These are phyloP conservation scores for Cordyceps farinosa DNA, from an alignment of 2,329 filamentous ascomycete species.

Conservation along the genomic window DNA sequence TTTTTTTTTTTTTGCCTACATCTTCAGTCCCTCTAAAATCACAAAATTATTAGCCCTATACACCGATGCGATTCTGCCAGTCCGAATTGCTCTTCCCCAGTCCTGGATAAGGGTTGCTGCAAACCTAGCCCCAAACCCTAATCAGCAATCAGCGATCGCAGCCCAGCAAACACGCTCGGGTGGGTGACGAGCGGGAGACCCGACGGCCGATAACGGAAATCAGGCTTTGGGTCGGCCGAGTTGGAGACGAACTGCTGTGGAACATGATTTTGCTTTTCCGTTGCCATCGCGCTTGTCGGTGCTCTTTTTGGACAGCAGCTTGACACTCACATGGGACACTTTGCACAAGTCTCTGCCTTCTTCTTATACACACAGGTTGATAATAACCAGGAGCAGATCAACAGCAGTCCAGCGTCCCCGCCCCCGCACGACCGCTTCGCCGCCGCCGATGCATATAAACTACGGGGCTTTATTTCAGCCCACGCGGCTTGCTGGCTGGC, in stretches of 20 bases:
- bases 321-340: background rate
- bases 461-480: conserved; percentile 8
- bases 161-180: background rate
- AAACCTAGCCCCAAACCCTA: conserved; percentile 17
- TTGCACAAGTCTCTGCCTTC: background rate
- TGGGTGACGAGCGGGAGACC: background rate
- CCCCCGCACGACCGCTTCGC: conserved; percentile 8
- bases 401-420: background rate
- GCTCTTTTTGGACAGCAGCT: background rate
- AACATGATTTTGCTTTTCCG: background rate
- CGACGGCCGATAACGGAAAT: conserved; percentile 7
- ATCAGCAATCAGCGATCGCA: background rate
- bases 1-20: background rate
- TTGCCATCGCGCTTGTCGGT: background rate
- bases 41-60: background rate
- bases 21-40: background rate
- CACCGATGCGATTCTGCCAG: background rate
- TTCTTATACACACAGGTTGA: background rate
- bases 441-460: background rate
- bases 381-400: background rate
- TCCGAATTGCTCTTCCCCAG: too few species aligned
- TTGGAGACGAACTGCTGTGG: background rate
- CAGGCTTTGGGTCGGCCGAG: background rate
- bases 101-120: conserved; percentile 7
- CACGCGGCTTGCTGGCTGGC: background rate